Percentiles rank a stretch among this genome's conserved stretches.
Evolutionary conservation across 129 eudicot genomes (phyloP).

Genomic region (Helichrysum umbraculigerum): DNA sequence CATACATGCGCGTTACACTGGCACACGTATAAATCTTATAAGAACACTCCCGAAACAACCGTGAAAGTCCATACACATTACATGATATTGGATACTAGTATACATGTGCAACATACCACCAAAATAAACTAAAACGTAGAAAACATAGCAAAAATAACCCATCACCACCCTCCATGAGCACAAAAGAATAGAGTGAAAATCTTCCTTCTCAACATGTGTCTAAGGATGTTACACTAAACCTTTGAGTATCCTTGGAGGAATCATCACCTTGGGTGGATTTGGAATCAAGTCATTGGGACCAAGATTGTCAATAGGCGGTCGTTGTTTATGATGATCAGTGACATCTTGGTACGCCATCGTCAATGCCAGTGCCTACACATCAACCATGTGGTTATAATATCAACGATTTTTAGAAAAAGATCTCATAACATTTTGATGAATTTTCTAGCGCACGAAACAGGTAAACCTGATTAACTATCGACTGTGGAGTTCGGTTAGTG

Average conservation of each 20-base stretch:
- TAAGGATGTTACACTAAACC: neutral
- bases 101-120: too few species aligned
- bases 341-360: constrained; percentile 76
- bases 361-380: constrained; percentile 74
- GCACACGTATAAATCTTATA: neutral
- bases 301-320: constrained; percentile 71
- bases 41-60: too few species aligned
- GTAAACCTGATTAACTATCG: neutral
- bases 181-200: neutral
- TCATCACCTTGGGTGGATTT: constrained; percentile 46
- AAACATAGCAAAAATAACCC: neutral
- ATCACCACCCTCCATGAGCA: neutral
- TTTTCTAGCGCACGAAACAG: neutral
- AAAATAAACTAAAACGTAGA: neutral
- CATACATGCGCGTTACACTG: neutral
- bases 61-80: too few species aligned
- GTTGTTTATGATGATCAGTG: constrained; percentile 78
- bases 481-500: neutral
- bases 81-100: too few species aligned
- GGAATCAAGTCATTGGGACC: constrained; percentile 63
- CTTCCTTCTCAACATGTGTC: neutral
- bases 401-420: neutral
- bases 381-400: neutral
- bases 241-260: constrained; percentile 59
- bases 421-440: neutral